Evolutionary conservation across 1,139 yeast species (phyloP).

Genomic region (Geotrichum aggregatum): DNA sequence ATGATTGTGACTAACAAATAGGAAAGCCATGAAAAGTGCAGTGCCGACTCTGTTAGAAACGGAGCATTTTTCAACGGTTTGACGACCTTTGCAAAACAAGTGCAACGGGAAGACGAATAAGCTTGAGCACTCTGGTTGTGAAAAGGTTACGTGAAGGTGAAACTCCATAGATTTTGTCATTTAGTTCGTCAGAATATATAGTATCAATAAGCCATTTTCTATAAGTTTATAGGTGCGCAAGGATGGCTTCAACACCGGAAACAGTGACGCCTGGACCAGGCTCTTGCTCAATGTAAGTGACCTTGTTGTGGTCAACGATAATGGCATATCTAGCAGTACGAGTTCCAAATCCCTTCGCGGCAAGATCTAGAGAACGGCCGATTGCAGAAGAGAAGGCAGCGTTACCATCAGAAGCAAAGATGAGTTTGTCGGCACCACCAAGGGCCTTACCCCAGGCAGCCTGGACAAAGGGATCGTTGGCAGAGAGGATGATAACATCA

Average conservation of each 20-base stretch:
- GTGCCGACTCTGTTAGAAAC: conserved; percentile 10
- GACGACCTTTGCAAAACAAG: conserved; percentile 3
- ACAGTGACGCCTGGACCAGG: conserved; percentile 57
- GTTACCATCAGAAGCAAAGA: conserved; percentile 72
- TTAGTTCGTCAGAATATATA: not conserved
- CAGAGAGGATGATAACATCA: conserved; percentile 65
- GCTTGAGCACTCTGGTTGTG: not conserved
- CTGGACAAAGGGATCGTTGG: conserved; percentile 78
- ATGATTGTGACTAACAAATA: not conserved
- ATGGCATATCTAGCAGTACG: conserved; percentile 73
- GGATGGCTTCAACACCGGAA: conserved; percentile 57
- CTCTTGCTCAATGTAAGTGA: conserved; percentile 65
- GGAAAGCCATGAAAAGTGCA: conserved; percentile 12
- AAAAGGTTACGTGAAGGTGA: not conserved
- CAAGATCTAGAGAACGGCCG: conserved; percentile 57
- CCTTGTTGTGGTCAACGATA: conserved; percentile 60
- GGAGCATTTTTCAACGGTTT: conserved; percentile 14
- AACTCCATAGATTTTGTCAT: not conserved
- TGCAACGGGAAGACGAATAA: not conserved
- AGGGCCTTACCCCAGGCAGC: conserved; percentile 77
- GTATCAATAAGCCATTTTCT: not conserved
- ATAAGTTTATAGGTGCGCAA: conserved; percentile 36
- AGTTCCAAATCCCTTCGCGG: conserved; percentile 55
- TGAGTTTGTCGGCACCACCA: conserved; percentile 46
- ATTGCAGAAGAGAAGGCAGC: conserved; percentile 57